Percentiles rank a stretch among this genome's conserved stretches.
Evolutionary conservation across 2,329 filamentous ascomycete species (phyloP).

Genomic region (Aspergillus sp.): DNA sequence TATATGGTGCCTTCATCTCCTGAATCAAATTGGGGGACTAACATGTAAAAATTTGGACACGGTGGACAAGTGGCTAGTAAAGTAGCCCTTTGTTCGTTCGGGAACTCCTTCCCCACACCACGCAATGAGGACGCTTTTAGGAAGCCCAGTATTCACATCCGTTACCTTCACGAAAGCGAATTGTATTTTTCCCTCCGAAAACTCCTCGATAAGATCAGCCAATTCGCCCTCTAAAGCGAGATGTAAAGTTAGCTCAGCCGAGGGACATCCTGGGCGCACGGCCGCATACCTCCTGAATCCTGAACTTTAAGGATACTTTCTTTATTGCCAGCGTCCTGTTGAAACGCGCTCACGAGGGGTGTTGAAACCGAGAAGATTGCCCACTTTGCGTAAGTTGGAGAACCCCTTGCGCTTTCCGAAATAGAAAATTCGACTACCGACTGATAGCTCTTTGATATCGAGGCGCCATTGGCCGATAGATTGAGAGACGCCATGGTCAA

Average conservation of each 20-base stretch:
- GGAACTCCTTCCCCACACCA: slow-evolving; percentile 98
- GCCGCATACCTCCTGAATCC: slow-evolving; percentile 71
- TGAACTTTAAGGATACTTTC: slow-evolving; percentile 96
- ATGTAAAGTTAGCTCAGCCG: slow-evolving; percentile 18
- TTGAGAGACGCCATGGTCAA: slow-evolving; percentile 73
- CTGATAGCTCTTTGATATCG: slow-evolving; percentile 75
- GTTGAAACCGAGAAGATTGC: slow-evolving; percentile 91
- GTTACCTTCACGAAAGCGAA: slow-evolving; percentile 97
- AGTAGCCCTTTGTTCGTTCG: slow-evolving; percentile 98
- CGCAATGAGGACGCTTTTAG: slow-evolving; percentile 89
- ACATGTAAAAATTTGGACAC: slow-evolving; percentile 89
- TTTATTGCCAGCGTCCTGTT: slow-evolving; percentile 75
- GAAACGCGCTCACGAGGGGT: slow-evolving; percentile 88
- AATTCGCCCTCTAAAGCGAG: slow-evolving; percentile 75
- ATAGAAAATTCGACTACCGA: slow-evolving; percentile 62
- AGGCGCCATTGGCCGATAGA: slow-evolving; percentile 74
- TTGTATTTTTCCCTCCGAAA: slow-evolving; percentile 93
- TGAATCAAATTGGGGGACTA: slow-evolving; percentile 18
- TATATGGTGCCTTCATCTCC: background rate
- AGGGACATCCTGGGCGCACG: too few relatives aligned
- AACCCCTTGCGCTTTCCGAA: slow-evolving; percentile 60
- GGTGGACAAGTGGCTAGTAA: slow-evolving; percentile 86
- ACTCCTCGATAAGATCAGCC: slow-evolving; percentile 85
- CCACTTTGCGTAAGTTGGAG: slow-evolving; percentile 87
- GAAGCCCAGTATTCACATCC: slow-evolving; percentile 84